A percentile compares a stretch with the other conserved stretches of the same genome.
Conservation (phyloP, 192 early-diverging fungal genomes). For the Coemansia erecta region DNA sequence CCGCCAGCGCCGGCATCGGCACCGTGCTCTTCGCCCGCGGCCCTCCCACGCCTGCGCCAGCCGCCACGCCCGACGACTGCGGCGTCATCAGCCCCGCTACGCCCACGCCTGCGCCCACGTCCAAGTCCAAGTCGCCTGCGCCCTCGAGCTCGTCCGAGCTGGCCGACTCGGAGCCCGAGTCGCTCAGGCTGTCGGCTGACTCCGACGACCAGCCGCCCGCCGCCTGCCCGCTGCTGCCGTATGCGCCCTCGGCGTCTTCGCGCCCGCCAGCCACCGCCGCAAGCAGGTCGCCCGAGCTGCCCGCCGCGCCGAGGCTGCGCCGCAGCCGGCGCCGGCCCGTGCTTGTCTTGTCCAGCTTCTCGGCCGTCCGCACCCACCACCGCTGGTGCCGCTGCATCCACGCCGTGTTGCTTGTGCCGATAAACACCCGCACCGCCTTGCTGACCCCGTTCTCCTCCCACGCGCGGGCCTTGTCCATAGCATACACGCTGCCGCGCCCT, state of each 20-base stretch:
- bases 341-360: constrained; percentile 19
- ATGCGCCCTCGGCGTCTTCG: no score
- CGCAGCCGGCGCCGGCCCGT: constrained; percentile 18
- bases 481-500: background rate
- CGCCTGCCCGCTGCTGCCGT: no score
- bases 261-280: no score
- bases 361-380: constrained; percentile 46
- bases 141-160: no score
- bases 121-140: background rate
- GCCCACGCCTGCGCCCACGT: background rate
- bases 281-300: background rate
- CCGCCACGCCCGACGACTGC: no score
- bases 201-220: no score
- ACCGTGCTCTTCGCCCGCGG: background rate
- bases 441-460: constrained; percentile 11
- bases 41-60: background rate
- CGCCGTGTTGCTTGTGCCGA: constrained; percentile 24
- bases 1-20: constrained; percentile 4
- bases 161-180: no score
- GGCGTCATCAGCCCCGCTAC: background rate
- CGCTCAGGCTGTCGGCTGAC: no score
- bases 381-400: constrained; percentile 52
- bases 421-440: constrained; percentile 33
- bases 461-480: background rate
- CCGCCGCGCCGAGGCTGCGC: background rate